These are phyloP conservation scores for Cinnamomum micranthum DNA, from an alignment of 164 flowering plant species.

Conservation along the genomic window DNA sequence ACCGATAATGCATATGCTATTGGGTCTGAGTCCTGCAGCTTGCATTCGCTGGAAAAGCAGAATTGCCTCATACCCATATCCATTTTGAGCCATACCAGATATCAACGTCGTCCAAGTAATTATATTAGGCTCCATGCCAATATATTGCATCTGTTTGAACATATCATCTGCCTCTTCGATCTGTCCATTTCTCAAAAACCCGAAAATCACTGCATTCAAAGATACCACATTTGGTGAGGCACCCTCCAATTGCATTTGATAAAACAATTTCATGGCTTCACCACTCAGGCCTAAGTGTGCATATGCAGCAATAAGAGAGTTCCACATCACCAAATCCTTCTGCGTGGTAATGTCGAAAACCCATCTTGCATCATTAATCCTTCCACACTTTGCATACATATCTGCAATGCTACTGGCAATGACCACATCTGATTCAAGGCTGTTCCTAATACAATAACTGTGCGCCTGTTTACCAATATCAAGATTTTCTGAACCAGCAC, in stretches of 20 bases:
- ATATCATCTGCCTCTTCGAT: conserved; percentile 41
- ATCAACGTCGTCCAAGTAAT: conserved; percentile 60
- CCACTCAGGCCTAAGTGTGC: conserved; percentile 52
- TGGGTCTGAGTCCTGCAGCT: conserved; percentile 47
- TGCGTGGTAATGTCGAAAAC: conserved; percentile 41
- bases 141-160: conserved; percentile 51
- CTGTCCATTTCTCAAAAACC: conserved; percentile 46
- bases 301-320: conserved; percentile 54
- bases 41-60: conserved; percentile 44
- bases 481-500: conserved; percentile 30
- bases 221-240: conserved; percentile 48
- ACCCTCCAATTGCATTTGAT: conserved; percentile 65
- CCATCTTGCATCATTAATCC: conserved; percentile 34
- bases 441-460: conserved; percentile 54
- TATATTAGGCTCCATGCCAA: conserved; percentile 42
- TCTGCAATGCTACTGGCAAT: conserved; percentile 51
- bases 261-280: conserved; percentile 62
- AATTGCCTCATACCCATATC: conserved; percentile 38
- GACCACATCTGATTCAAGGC: conserved; percentile 49
- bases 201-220: conserved; percentile 63
- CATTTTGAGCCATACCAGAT: conserved; percentile 59
- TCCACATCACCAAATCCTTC: conserved; percentile 59
- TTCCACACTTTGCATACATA: conserved; percentile 62
- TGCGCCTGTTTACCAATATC: conserved; percentile 58
- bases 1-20: conserved; percentile 28